These are phyloP conservation scores for Fraxinus latifolia DNA, from an alignment of 305 asterid species.

Conservation along the genomic window DNA sequence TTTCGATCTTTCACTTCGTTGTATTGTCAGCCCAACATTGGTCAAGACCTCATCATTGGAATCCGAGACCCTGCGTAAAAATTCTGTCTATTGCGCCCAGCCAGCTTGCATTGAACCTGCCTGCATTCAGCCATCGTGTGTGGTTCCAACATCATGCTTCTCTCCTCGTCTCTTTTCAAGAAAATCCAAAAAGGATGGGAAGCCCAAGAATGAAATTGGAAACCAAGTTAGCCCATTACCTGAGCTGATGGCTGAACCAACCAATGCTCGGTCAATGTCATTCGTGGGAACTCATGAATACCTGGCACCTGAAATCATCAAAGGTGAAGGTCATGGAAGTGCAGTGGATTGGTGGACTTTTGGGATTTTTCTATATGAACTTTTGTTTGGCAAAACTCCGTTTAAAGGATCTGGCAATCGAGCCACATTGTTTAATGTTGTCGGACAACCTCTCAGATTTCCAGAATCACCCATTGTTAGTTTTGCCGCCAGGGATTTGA, in stretches of 20 bases:
- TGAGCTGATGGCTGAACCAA: conserved; percentile 56
- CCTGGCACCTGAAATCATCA: conserved; percentile 47
- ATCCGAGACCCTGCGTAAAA: conserved; percentile 25
- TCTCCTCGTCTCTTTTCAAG: conserved; percentile 42
- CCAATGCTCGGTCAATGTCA: conserved; percentile 55
- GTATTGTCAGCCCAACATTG: conserved; percentile 50
- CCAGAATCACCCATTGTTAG: conserved; percentile 51
- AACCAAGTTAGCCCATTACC: conserved; percentile 50
- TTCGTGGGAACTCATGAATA: conserved; percentile 59
- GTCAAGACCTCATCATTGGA: conserved; percentile 33
- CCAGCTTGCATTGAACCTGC: conserved; percentile 42
- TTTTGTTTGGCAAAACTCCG: conserved; percentile 50
- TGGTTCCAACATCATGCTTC: conserved; percentile 46
- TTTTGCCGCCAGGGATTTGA: conserved; percentile 46
- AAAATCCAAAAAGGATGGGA: conserved; percentile 39
- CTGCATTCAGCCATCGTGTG: conserved; percentile 37
- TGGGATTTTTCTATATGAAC: conserved; percentile 48
- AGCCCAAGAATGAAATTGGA: conserved; percentile 38
- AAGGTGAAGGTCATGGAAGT: conserved; percentile 58
- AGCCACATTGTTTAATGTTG: conserved; percentile 47
- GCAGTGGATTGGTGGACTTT: conserved; percentile 65
- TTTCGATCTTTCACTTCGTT: conserved; percentile 54
- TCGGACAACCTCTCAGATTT: conserved; percentile 46
- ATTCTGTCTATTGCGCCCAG: conserved; percentile 34
- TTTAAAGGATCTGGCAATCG: conserved; percentile 50